Conservation (phyloP, 805 yeast species). For the Pichia pseudocactophila region DNA sequence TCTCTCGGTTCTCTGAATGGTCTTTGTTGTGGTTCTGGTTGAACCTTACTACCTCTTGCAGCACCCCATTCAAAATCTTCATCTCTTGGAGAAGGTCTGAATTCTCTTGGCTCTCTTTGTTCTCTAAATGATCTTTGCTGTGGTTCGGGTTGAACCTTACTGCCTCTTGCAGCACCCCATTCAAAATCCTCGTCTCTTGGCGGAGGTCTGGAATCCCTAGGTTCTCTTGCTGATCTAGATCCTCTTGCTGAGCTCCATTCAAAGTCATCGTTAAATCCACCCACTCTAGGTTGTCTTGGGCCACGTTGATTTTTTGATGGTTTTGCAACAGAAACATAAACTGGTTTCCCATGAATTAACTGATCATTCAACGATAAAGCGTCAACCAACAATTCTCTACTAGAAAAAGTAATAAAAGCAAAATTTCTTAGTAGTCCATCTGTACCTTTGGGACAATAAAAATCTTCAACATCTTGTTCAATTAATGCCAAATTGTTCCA, state of each 20-base stretch:
- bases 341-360: slow-evolving; percentile 40
- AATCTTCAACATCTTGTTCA: slow-evolving; percentile 44
- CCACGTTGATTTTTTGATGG: slow-evolving; percentile 37
- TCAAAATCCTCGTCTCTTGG: slow-evolving; percentile 41
- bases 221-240: slow-evolving; percentile 24
- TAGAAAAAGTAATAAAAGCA: slow-evolving; percentile 44
- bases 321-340: slow-evolving; percentile 50
- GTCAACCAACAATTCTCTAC: slow-evolving; percentile 40
- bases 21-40: slow-evolving; percentile 18
- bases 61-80: slow-evolving; percentile 39
- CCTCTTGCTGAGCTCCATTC: slow-evolving; percentile 51
- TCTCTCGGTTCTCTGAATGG: slow-evolving; percentile 29
- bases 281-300: slow-evolving; percentile 13
- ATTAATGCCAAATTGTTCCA: slow-evolving; percentile 42
- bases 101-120: slow-evolving; percentile 7
- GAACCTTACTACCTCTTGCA: slow-evolving; percentile 20
- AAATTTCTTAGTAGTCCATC: slow-evolving; percentile 53
- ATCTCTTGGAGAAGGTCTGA: slow-evolving; percentile 25
- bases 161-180: slow-evolving; percentile 43
- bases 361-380: slow-evolving; percentile 38
- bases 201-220: slow-evolving; percentile 18
- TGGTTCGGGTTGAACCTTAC: slow-evolving; percentile 11
- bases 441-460: slow-evolving; percentile 66
- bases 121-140: slow-evolving; percentile 25
- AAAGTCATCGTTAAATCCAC: slow-evolving; percentile 18